Base-by-base conservation (phyloP, 2,329 filamentous ascomycete genomes). In the Microsporum ferrugineum region DNA sequence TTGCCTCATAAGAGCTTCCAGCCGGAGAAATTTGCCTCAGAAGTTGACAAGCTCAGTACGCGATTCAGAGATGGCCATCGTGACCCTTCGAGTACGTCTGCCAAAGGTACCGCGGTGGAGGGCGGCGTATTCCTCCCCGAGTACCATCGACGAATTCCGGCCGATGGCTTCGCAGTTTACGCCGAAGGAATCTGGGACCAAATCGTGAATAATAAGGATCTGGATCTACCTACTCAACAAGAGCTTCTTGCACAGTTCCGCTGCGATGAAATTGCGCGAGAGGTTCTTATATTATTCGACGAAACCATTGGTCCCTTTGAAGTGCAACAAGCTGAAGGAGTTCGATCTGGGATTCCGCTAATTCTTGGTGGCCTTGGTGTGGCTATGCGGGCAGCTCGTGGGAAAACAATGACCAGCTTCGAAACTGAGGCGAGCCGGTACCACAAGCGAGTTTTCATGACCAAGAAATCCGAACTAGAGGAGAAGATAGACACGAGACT, bases 201-300 rank as follows among this genome's bases (percentile, higher is more conserved):
- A 76, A 99, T 99, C 71, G 91, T 96, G 68, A 88, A 92, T 79
- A 99, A 99, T 81, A 99, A 99, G 76, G 94, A 99, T 70, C 80
- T 99, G 60, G 94, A 99, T 75, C 76, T 99, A 62, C 94, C 94
- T 2, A 97, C 94, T 0, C 94, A 99, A 72, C 94, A 99, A 76
- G 94, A 99, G 73, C 81, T 99, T 53, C 82, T 99, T 59, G 94
- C 94, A 8, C 94, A 99, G 73, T 99, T 97, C 78, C 85, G 94
- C 66, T 99, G 94, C 73, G 94, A 99, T 72, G 94, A 99, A 76
- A 99, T 99, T 62, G 84, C 91, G 43, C 83, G 91, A 65, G 92
- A 96, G 71, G 94, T 95, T 10, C 80, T 96, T 61, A 76, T 91
- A 47, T 81, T 79, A 1, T 99, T 99, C 68, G 94, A 99, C 68